Conservation (phyloP, 768 basidiomycete species). For the Suillus spraguei region DNA sequence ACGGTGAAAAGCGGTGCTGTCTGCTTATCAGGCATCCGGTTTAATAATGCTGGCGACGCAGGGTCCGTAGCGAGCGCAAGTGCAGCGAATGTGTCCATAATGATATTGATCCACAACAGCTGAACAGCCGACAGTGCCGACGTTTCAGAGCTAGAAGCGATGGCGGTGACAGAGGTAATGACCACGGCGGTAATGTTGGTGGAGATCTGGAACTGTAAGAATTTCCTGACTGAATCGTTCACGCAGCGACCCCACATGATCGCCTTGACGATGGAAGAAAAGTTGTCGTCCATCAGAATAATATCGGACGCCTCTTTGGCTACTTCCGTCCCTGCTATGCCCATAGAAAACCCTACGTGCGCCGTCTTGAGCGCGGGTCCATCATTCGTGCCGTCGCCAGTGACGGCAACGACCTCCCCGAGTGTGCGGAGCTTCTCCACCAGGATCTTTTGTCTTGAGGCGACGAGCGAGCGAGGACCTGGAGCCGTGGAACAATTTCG, state of each 20-base stretch:
- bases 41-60: slow-evolving; percentile 74
- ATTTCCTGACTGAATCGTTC: slow-evolving; percentile 97
- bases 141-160: slow-evolving; percentile 71
- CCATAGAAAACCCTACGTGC: slow-evolving; percentile 97
- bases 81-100: slow-evolving; percentile 99
- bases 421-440: slow-evolving; percentile 86
- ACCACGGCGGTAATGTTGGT: slow-evolving; percentile 96
- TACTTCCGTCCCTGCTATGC: slow-evolving; percentile 95
- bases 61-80: slow-evolving; percentile 97
- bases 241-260: slow-evolving; percentile 99
- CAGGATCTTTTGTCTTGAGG: slow-evolving; percentile 95
- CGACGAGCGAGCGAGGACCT: slow-evolving; percentile 96
- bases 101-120: slow-evolving; percentile 97
- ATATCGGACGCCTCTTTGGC: slow-evolving; percentile 99
- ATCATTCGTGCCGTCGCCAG: slow-evolving; percentile 98
- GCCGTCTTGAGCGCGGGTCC: slow-evolving; percentile 96
- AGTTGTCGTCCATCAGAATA: slow-evolving; percentile 98
- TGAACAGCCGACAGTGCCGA: slow-evolving; percentile 97
- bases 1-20: slow-evolving; percentile 86
- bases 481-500: slow-evolving; percentile 87
- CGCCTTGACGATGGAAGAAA: slow-evolving; percentile 93
- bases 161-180: slow-evolving; percentile 89
- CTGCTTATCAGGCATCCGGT: slow-evolving; percentile 91
- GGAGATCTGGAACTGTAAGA: slow-evolving; percentile 93
- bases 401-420: slow-evolving; percentile 93